Evolutionary conservation across 495 filamentous ascomycete species (phyloP), one percentile per base, ranked within the genome.

Genomic region (Penicilliopsis zonata): DNA sequence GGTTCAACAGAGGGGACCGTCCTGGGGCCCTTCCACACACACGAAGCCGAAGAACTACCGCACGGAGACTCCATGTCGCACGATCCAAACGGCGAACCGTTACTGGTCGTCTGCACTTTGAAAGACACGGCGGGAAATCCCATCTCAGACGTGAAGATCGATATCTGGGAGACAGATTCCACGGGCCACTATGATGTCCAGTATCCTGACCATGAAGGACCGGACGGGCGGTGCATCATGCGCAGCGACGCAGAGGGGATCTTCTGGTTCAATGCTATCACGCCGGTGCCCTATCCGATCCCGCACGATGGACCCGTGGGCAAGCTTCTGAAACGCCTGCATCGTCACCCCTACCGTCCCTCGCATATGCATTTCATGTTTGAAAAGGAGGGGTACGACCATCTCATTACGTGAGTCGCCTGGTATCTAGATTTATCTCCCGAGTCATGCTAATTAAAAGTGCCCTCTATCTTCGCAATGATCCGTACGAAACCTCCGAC

Each of bases 281-380:
- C 76, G 37, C 87, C 87, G 1, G 86, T 94, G 32, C 74, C 78
- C 35, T 95, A 95, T 53, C 80, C 85, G 0, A 90, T 94, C 45
- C 85, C 86, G 15, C 69, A 85, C 42, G 86, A 95, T 55, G 87
- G 87, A 24, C 87, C 87, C 0, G 83, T 94, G 5, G 87, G 87
- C 0, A 72, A 72, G 59, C 59, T 94, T 49, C 59, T 94, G 54
- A 61, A 61, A 57, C 59, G 55, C 55, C 46, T 95, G 51, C 65
- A 70, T 16, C 63, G 87, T 18, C 87, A 94, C 61, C 73, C 78
- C 37, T 93, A 74, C 60, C 60, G 87, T 23, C 87, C 87, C 16
- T 76, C 77, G 28, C 86, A 95, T 63, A 77, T 94, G 67, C 87
- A 94, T 59, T 94, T 94, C 47, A 90, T 93, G 82, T 92, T 94